Evolutionary conservation across 1,284 basidiomycete genomes (phyloP), one percentile per base, ranked within the genome.

Genomic region (Phylloboletellus chloephorus): DNA sequence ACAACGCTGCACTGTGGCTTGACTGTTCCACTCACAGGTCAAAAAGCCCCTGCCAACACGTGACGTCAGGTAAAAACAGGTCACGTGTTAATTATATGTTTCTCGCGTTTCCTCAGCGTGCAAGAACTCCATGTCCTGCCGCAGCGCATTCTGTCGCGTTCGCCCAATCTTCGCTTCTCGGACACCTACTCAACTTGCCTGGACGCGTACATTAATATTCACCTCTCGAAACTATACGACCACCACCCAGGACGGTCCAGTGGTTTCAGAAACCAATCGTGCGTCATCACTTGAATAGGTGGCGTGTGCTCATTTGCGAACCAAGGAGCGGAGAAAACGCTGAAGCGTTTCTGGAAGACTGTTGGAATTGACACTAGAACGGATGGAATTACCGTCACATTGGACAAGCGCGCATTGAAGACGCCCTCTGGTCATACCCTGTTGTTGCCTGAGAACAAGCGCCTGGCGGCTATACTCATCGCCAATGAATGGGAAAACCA

Each of bases 401-500:
- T 98, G 35, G 95, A 98, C 69, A 76, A 79, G 47, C 79, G 92
- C 19, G 70, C 87, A 0, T 73, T 98, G 42, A 92, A 88, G 61
- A 98, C 95, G 12, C 93, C 95, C 0, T 74, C 71, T 0, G 93
- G 94, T 5, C 78, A 82, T 25, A 72, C 72, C 5, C 67, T 98
- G 22, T 60, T 81, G 19, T 58, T 98, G 12, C 93, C 93, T 0
- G 63, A 67, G 26, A 70, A 79, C 44, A 86, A 89, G 52, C 65
- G 72, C 32, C 61, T 95, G 23, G 71, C 88, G 13, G 93, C 95
- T 1, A 73, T 86, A 1, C 73, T 97, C 43, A 84, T 98, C 51
- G 94, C 93, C 8, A 78, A 86, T 44, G 95, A 98, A 68, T 98
- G 95, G 95, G 90, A 96, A 59, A 89, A 88, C 58, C 95, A 98